phyloP scores from a whole-genome alignment of 192 early-diverging fungal species.

The Paraglomus brasilianum region DNA sequence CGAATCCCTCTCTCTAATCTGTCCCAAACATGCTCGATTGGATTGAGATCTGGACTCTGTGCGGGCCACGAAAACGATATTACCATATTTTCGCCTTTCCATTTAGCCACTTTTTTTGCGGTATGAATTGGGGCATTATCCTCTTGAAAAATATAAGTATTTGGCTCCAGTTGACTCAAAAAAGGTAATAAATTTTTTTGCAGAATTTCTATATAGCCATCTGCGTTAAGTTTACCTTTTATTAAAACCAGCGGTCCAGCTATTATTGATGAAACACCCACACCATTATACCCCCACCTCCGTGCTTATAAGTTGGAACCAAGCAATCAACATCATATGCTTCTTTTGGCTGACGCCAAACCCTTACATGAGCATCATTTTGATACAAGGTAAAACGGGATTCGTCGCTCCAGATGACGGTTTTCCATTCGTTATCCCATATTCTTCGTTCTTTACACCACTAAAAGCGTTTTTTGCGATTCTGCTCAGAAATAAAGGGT shows the following conservation, averaged over 20 bases:
- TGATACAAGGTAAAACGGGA: constrained; percentile 8
- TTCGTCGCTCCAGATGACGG: constrained; percentile 19
- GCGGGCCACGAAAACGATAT: constrained; percentile 2
- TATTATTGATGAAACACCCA: constrained; percentile 9
- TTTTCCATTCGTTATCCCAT: constrained; percentile 22
- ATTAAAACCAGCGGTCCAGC: background rate
- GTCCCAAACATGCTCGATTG: constrained; percentile 16
- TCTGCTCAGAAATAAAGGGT: constrained; percentile 5
- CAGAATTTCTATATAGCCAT: background rate
- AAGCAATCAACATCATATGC: too few relatives aligned
- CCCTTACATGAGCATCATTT: constrained; percentile 5
- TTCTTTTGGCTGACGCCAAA: constrained; percentile 4
- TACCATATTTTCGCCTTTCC: background rate
- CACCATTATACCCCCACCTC: constrained; percentile 5
- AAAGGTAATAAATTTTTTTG: constrained; percentile 13
- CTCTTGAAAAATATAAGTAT: constrained; percentile 13
- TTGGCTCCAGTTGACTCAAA: background rate
- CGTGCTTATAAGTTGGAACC: background rate
- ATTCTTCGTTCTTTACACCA: constrained; percentile 3
- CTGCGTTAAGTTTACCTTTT: too few relatives aligned
- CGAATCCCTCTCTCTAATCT: constrained; percentile 1
- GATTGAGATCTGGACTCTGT: constrained; percentile 15
- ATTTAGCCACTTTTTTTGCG: background rate
- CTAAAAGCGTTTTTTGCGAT: background rate
- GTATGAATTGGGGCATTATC: constrained; percentile 14